Conservation (phyloP, 2,329 filamentous ascomycete species). For the Talaromyces sp. region DNA sequence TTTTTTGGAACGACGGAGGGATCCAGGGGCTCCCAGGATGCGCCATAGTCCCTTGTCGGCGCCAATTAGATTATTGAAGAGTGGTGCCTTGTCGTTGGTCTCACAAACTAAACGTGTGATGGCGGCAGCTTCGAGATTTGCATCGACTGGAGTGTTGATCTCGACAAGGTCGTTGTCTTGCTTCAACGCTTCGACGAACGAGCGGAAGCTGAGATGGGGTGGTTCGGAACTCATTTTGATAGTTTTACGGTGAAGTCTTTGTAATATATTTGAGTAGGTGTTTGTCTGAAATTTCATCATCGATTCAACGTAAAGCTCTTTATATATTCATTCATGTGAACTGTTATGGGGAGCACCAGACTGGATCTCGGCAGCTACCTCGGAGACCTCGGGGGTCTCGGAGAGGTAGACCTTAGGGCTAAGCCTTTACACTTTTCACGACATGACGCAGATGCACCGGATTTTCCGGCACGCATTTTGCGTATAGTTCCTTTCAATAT, state of each 20-base stretch:
- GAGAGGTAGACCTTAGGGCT: too few species aligned
- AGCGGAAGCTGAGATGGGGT: neutral
- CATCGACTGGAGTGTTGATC: neutral
- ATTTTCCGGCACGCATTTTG: too few species aligned
- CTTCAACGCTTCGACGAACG: neutral
- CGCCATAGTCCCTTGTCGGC: neutral
- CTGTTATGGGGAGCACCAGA: too few species aligned
- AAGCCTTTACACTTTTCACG: too few species aligned
- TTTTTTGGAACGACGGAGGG: neutral
- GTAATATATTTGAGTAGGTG: neutral
- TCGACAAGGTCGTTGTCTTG: neutral
- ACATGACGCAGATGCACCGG: too few species aligned
- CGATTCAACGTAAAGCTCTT: too few species aligned
- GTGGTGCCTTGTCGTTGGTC: neutral
- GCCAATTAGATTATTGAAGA: neutral
- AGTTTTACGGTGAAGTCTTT: neutral
- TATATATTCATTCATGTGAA: too few species aligned
- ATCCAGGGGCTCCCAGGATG: neutral
- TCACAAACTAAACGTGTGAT: neutral
- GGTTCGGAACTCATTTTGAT: neutral
- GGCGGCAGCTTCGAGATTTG: neutral
- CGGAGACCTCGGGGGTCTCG: too few species aligned
- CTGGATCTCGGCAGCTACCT: too few species aligned
- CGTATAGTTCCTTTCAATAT: too few species aligned
- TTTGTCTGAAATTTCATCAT: neutral